A percentile compares a stretch with the other conserved stretches of the same genome.
Conservation (phyloP, 2,329 filamentous ascomycete genomes). For the Fusarium annulatum region DNA sequence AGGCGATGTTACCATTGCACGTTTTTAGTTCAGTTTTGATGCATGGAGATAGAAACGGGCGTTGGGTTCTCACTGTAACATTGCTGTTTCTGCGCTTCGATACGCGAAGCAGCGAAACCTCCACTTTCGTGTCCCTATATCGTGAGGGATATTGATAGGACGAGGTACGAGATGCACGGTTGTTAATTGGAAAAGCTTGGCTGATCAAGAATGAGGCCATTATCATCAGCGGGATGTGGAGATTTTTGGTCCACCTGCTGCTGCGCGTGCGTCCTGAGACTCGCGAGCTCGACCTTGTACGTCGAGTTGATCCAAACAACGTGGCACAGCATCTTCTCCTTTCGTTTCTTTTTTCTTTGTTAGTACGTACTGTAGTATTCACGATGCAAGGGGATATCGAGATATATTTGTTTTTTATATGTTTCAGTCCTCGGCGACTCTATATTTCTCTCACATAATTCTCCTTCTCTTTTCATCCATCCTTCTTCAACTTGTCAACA, state of each 20-base stretch:
- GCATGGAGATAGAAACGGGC: constrained; percentile 18
- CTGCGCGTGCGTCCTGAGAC: constrained; percentile 1
- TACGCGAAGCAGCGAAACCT: constrained; percentile 15
- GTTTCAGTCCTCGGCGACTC: not conserved
- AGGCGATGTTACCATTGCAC: constrained; percentile 20
- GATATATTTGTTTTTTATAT: constrained; percentile 11
- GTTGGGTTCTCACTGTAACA: not conserved
- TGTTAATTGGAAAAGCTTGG: constrained; percentile 14
- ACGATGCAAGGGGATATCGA: not conserved
- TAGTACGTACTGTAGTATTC: not conserved
- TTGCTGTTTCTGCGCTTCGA: constrained; percentile 5
- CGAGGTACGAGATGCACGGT: not conserved
- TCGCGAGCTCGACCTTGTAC: constrained; percentile 19
- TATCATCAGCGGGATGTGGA: constrained; percentile 30
- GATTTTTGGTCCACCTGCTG: constrained; percentile 7
- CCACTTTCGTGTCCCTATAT: not conserved
- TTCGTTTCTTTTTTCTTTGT: constrained; percentile 5
- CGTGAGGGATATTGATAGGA: constrained; percentile 1
- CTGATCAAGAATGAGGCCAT: constrained; percentile 38
- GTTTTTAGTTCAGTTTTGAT: not conserved
- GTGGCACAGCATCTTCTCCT: not conserved
- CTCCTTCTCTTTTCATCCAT: not conserved
- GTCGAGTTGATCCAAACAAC: constrained; percentile 10
- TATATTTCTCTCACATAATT: not conserved
- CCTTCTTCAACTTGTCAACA: not conserved